A percentile compares a stretch with the other conserved stretches of the same genome.
These are phyloP conservation scores for Stephania cephalantha DNA, from an alignment of 164 flowering plant genomes.

Conservation along the genomic window DNA sequence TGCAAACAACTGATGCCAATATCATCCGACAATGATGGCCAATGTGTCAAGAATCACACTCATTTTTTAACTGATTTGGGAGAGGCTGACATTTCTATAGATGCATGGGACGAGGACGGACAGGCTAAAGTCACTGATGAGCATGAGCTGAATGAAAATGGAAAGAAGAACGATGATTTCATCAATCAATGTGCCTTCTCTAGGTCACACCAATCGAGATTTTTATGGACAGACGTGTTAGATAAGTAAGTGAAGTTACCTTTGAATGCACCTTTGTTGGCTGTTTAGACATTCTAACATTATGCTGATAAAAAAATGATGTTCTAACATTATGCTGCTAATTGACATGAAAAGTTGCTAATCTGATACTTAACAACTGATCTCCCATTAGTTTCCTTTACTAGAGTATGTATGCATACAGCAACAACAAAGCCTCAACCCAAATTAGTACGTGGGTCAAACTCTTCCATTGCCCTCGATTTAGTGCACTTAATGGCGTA, in stretches of 20 bases:
- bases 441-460: too few species aligned
- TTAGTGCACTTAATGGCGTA: not conserved
- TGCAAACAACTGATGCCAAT: constrained; percentile 4
- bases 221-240: constrained; percentile 63
- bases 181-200: constrained; percentile 28
- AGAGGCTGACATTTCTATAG: constrained; percentile 18
- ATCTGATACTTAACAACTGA: not conserved
- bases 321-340: not conserved
- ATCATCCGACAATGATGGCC: constrained; percentile 15
- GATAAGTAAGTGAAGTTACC: constrained; percentile 75
- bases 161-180: constrained; percentile 18
- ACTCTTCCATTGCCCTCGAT: too few species aligned
- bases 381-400: not conserved
- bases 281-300: not conserved
- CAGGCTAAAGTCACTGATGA: constrained; percentile 25
- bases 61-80: constrained; percentile 8
- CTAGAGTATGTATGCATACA: not conserved
- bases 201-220: constrained; percentile 44
- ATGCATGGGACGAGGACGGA: constrained; percentile 22
- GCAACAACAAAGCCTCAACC: too few species aligned
- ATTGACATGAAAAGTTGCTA: not conserved
- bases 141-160: constrained; percentile 27
- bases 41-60: constrained; percentile 19
- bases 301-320: not conserved
- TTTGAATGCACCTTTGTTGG: not conserved